These are phyloP conservation scores for Pharus latifolius DNA, from an alignment of 176 grass and related monocot species.

Conservation along the genomic window DNA sequence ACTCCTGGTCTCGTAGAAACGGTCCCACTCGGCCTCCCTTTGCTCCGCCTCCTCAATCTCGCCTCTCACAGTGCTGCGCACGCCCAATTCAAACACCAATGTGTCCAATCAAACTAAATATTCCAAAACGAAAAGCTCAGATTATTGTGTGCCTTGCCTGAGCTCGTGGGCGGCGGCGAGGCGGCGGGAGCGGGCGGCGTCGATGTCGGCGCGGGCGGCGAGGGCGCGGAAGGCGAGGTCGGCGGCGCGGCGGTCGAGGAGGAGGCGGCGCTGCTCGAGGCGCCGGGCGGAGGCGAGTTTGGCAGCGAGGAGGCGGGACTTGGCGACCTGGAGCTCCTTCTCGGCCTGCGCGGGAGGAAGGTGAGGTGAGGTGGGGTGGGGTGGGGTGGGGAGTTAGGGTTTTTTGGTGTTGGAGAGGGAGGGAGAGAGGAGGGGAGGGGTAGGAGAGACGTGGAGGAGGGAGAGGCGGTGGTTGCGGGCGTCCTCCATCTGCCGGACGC, in stretches of 20 bases:
- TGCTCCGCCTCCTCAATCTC: conserved; percentile 51
- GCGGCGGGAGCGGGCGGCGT: conserved; percentile 28
- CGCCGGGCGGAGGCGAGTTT: conserved; percentile 35
- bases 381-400: not conserved
- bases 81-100: not conserved
- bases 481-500: conserved; percentile 76
- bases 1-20: conserved; percentile 46
- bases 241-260: conserved; percentile 49
- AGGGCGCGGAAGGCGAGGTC: conserved; percentile 63
- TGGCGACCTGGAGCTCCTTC: conserved; percentile 59
- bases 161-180: conserved; percentile 20
- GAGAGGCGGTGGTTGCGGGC: conserved; percentile 55
- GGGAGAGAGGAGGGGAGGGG: not conserved
- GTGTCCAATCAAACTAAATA: not conserved
- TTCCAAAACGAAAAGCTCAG: not conserved
- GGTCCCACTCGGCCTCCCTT: conserved; percentile 50
- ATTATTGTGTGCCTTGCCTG: conserved; percentile 7
- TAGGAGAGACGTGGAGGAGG: conserved; percentile 41
- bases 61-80: conserved; percentile 36
- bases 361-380: not conserved
- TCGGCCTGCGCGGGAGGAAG: conserved; percentile 37
- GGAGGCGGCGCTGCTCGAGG: conserved; percentile 50
- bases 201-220: conserved; percentile 44
- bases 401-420: not conserved
- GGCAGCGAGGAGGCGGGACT: conserved; percentile 36